Percentiles rank a stretch among this genome's conserved stretches.
These are phyloP conservation scores for Pichia sp. DNA, from an alignment of 1,139 yeast genomes.

Conservation along the genomic window DNA sequence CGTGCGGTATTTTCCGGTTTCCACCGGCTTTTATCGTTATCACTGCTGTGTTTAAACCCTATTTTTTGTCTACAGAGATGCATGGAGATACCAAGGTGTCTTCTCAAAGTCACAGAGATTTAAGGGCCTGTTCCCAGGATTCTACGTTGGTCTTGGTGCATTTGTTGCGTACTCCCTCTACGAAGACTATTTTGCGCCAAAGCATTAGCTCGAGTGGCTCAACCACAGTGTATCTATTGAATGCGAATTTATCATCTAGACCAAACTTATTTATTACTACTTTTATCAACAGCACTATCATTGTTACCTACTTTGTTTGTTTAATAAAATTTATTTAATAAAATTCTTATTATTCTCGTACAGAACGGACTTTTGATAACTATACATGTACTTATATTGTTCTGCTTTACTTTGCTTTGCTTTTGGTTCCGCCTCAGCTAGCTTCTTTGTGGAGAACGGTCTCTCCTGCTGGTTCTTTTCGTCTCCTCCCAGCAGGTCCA, in stretches of 20 bases:
- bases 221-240: neutral
- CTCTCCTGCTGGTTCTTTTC: constrained; percentile 24
- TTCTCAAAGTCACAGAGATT: constrained; percentile 69
- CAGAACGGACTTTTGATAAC: neutral
- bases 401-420: too few relatives aligned
- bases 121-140: constrained; percentile 76
- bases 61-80: constrained; percentile 47
- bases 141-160: constrained; percentile 76
- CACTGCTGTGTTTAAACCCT: neutral
- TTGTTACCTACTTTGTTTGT: neutral
- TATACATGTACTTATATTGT: neutral
- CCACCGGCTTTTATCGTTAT: constrained; percentile 24
- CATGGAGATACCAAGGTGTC: constrained; percentile 86
- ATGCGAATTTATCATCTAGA: neutral
- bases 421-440: neutral
- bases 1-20: neutral
- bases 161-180: constrained; percentile 62
- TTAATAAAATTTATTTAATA: constrained; percentile 4
- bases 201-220: constrained; percentile 26
- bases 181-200: constrained; percentile 46
- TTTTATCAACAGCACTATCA: neutral
- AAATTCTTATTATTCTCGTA: constrained; percentile 7
- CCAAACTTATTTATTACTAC: neutral
- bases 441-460: constrained; percentile 28
- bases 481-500: constrained; percentile 79